Base-by-base conservation (phyloP, 352 stramenopile genomes). In the Lagenidium sp. region DNA sequence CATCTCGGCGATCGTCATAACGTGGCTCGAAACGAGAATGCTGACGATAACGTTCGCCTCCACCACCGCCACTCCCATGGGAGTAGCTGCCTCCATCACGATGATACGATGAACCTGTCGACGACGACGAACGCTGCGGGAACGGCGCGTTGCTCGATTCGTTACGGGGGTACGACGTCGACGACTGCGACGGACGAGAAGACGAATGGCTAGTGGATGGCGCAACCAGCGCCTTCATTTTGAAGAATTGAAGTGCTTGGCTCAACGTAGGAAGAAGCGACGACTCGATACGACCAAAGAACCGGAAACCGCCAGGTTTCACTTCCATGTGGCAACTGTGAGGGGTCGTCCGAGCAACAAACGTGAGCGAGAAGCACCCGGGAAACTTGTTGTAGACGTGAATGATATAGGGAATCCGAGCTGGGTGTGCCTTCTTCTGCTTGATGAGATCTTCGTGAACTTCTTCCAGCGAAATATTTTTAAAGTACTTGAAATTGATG, bases 341-440 rank as follows among this genome's bases (percentile, higher is more conserved):
- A 21, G 82, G 78, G 15, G 79, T 91, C 57, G 77, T 71, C 21
- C 80, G 79, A 8, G 79, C 82, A 36, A 94, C 75, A 51, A 89
- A 94, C 48, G 82, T 87, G 57, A 94, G 89, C 38, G 82, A 94
- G 44, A 94, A 94, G 55, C 82, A 94, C 4, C 82, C 82, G 0
- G 82, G 82, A 39, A 91, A 94, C 50, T 88, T 88, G 47, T 45
- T 82, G 51, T 92, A 94, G 53, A 91, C 24, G 53, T 94, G 82
- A 15, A 94, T 49, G 15, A 77, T 73, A 55, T 92, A 94, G 23
- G 82, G 82, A 38, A 94, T 90, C 41, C 75, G 63, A 24, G 72
- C 77, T 18, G 82, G 79, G 41, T 91, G 73, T 30, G 76, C 82
- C 35, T 92, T 91, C 59, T 94, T 94, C 56, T 92, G 74, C 53